Evolutionary conservation across 352 stramenopile genomes (phyloP).

Genomic region (Phytophthora aleatoria): DNA sequence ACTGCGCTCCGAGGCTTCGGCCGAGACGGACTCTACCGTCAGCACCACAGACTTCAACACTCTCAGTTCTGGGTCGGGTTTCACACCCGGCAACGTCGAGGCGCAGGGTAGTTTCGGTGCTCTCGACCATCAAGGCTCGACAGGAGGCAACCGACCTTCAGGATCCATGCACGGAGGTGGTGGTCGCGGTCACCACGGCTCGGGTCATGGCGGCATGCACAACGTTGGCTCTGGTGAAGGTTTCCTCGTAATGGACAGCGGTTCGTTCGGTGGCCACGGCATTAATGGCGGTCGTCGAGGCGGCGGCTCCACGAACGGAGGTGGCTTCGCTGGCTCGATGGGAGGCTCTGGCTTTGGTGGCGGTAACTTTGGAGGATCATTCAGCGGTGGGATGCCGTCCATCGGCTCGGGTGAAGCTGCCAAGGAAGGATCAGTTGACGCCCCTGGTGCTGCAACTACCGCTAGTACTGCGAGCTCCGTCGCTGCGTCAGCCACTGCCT

Average conservation of each 20-base stretch:
- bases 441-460: neutral
- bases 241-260: conserved; percentile 3
- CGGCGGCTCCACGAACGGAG: conserved; percentile 9
- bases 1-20: conserved; percentile 27
- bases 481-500: conserved; percentile 10
- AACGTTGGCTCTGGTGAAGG: conserved; percentile 27
- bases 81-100: conserved; percentile 25
- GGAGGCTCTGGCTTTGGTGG: conserved; percentile 19
- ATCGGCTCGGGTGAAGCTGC: conserved; percentile 24
- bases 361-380: conserved; percentile 10
- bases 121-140: conserved; percentile 15
- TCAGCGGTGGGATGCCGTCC: conserved; percentile 11
- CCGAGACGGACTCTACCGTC: conserved; percentile 16
- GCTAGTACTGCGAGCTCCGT: conserved; percentile 8
- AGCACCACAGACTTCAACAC: neutral
- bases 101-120: conserved; percentile 16
- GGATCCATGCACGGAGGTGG: conserved; percentile 15
- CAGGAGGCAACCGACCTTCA: conserved; percentile 5
- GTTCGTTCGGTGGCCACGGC: conserved; percentile 17
- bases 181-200: conserved; percentile 12
- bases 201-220: conserved; percentile 20
- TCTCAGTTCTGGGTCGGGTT: conserved; percentile 17
- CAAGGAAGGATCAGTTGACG: conserved; percentile 6
- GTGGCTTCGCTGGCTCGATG: conserved; percentile 15
- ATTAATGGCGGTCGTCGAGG: neutral